Conservation (phyloP, 495 filamentous ascomycete species). For the Chaetomium cochliodes region DNA sequence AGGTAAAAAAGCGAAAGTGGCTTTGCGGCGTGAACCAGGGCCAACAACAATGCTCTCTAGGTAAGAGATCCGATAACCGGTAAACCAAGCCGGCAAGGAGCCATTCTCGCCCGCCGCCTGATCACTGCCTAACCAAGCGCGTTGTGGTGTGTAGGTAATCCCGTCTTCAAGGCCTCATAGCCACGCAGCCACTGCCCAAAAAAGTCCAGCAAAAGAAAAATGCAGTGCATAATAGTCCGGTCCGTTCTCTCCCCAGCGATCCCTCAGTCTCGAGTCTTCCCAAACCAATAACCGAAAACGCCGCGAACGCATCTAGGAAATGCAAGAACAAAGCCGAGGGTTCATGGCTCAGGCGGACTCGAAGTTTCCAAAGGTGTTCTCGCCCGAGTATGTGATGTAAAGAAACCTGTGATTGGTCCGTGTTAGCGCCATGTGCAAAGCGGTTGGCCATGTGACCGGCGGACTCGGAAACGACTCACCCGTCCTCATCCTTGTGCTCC, state of each 20-base stretch:
- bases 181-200: constrained; percentile 2
- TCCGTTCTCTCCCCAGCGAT: constrained; percentile 8
- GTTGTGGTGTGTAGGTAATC: neutral
- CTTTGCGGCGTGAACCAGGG: neutral
- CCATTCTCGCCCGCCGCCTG: neutral
- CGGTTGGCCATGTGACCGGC: constrained; percentile 9
- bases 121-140: neutral
- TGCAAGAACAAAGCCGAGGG: neutral
- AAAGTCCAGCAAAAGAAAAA: neutral
- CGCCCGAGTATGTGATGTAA: constrained; percentile 86
- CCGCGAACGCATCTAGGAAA: constrained; percentile 14
- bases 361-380: constrained; percentile 91
- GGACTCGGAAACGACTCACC: constrained; percentile 44
- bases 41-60: constrained; percentile 18
- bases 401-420: constrained; percentile 40
- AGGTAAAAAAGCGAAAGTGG: neutral
- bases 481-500: constrained; percentile 87
- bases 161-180: neutral
- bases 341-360: constrained; percentile 32
- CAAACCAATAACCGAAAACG: constrained; percentile 19
- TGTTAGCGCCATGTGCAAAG: constrained; percentile 26
- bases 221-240: constrained; percentile 12
- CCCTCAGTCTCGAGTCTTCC: constrained; percentile 5
- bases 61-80: neutral
- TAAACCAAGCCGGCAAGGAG: neutral